phyloP scores from a whole-genome alignment of 2,329 filamentous ascomycete genomes.

The Ophiosphaerella narmari region DNA sequence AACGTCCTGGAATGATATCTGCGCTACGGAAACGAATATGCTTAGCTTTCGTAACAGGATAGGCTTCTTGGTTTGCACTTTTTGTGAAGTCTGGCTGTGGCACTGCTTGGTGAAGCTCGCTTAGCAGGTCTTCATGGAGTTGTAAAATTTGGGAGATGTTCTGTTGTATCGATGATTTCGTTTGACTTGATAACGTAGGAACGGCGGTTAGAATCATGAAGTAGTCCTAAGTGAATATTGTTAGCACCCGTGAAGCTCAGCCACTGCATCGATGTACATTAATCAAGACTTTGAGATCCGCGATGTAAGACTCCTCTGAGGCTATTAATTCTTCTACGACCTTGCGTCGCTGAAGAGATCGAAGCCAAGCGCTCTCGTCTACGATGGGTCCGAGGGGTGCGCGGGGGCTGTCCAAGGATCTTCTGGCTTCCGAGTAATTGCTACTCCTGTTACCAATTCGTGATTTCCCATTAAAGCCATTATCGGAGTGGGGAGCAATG shows the following conservation, averaged over 20 bases:
- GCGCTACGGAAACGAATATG: constrained; percentile 56
- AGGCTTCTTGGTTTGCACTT: constrained; percentile 36
- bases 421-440: constrained; percentile 64
- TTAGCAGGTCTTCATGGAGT: constrained; percentile 80
- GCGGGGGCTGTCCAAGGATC: constrained; percentile 62
- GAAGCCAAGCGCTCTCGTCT: constrained; percentile 72
- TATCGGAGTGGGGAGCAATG: constrained; percentile 62
- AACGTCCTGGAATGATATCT: constrained; percentile 50
- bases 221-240: constrained; percentile 42
- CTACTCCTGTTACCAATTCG: constrained; percentile 65
- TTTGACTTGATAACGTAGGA: constrained; percentile 65
- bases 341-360: constrained; percentile 75
- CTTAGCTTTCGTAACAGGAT: constrained; percentile 42
- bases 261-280: constrained; percentile 64
- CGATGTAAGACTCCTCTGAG: constrained; percentile 88
- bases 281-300: constrained; percentile 82
- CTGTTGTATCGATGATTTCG: constrained; percentile 74
- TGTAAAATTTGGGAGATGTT: constrained; percentile 81
- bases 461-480: constrained; percentile 63
- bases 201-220: constrained; percentile 69
- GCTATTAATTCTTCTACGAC: constrained; percentile 83
- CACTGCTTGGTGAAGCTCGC: constrained; percentile 71
- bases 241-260: not conserved
- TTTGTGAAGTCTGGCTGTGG: constrained; percentile 64
- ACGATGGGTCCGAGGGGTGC: constrained; percentile 52